Evolutionary conservation across 208 protist genomes (phyloP).

Genomic region (Spironucleus salmonicida): DNA sequence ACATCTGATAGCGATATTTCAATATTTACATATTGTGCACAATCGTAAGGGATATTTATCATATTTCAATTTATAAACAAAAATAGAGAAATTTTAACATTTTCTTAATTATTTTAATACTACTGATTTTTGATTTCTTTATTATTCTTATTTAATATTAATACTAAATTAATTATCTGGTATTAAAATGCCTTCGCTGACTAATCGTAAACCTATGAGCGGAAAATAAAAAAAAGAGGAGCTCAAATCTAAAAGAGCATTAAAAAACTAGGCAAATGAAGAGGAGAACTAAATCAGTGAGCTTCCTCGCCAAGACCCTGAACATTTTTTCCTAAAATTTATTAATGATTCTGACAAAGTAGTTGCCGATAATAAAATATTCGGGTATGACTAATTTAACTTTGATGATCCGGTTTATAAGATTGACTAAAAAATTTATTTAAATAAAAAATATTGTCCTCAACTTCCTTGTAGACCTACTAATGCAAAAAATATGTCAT

Average conservation of each 20-base stretch:
- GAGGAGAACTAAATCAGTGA: not conserved
- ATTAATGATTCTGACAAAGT: slow-evolving; percentile 22
- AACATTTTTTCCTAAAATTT: slow-evolving; percentile 14
- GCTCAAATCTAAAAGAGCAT: not conserved
- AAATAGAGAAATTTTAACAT: too few species aligned
- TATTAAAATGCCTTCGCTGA: too few species aligned
- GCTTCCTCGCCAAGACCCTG: not conserved
- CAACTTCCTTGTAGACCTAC: not conserved
- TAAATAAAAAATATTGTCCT: not conserved
- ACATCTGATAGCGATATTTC: too few species aligned
- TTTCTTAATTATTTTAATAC: too few species aligned
- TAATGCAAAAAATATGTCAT: not conserved
- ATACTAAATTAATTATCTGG: too few species aligned
- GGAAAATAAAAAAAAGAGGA: not conserved
- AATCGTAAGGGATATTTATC: too few species aligned
- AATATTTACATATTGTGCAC: too few species aligned
- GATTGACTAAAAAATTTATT: slow-evolving; percentile 17
- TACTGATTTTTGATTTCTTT: too few species aligned
- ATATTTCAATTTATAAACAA: too few species aligned
- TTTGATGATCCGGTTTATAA: not conserved
- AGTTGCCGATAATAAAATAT: not conserved
- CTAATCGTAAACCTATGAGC: not conserved
- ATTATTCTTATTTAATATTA: too few species aligned
- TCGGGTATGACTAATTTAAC: not conserved
- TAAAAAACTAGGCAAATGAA: not conserved